Base-by-base conservation (phyloP, 1,284 basidiomycete genomes). In the Cystobasidiaceae sp. region DNA sequence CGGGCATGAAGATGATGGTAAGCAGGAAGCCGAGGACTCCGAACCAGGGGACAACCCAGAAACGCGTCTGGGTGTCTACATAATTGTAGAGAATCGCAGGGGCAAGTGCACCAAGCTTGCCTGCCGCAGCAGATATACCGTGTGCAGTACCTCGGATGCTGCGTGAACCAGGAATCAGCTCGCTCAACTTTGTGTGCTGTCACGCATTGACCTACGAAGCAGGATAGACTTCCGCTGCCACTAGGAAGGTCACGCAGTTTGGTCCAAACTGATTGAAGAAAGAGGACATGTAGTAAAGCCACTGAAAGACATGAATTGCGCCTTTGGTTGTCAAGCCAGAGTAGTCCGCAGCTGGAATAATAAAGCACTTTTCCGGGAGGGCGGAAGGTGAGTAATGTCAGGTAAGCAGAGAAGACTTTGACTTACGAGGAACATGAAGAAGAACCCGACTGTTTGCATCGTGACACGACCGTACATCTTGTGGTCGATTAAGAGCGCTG, bases 191-290 rank as follows among this genome's bases (percentile, higher is more conserved):
- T 11, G 37, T 11, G 11, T 11, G 37, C 11, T 11, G n/a, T 11
- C 11, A 44, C 25, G 43, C 5, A 44, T 44, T n/a, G 15, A 44
- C 43, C 7, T 44, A 44, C 32, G 74, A 76, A 13, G 75, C 74
- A 15, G 77, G 75, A 70, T 71, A 78, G 13, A 75, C 72, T 67
- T 78, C 77, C 64, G 75, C 77, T 19, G 75, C 75, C 28, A 74
- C 71, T 39, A 76, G 68, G 37, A 62, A 62, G 60, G 52, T 41
- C 5, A 41, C 50, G 28, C 28, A 41, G 28, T 62, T 82, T 68
- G 81, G 81, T 45, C 81, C 81, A 56, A 81, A 80, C 74, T 82
- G 80, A 71, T 79, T 79, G 78, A 81, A 81, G 78, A 82, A 81
- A 15, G 76, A 78, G 37, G 78, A 78, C 37, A 81, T 74, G 74